Percentiles rank a stretch among this genome's conserved stretches.
Evolutionary conservation across 192 early-diverging fungal species (phyloP).

Genomic region (Linnemannia zychae): DNA sequence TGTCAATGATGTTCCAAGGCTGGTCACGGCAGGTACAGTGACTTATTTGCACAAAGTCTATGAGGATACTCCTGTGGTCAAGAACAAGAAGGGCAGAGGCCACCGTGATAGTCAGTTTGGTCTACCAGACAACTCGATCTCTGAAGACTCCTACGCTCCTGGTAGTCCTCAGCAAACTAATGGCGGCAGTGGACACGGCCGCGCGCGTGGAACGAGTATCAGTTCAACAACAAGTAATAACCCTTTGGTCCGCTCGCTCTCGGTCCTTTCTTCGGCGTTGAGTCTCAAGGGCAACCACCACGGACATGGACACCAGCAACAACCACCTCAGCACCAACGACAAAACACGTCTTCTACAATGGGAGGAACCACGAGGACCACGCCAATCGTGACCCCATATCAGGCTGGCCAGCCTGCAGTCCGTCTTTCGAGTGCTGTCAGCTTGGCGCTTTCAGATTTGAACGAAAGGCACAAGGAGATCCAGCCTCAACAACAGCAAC

Average conservation of each 20-base stretch:
- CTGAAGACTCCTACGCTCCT: neutral
- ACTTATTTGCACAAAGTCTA: conserved; percentile 58
- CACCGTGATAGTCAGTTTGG: conserved; percentile 33
- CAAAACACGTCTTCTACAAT: neutral
- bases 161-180: neutral
- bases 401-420: conserved; percentile 37
- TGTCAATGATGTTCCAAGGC: conserved; percentile 38
- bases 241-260: conserved; percentile 22
- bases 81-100: conserved; percentile 25
- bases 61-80: conserved; percentile 41
- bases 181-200: neutral
- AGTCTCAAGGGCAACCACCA: conserved; percentile 2
- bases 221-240: conserved; percentile 1
- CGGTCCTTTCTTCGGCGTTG: conserved; percentile 24
- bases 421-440: conserved; percentile 19
- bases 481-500: neutral
- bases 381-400: conserved; percentile 41
- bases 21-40: conserved; percentile 52
- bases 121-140: conserved; percentile 18
- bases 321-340: neutral
- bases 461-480: neutral
- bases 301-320: neutral
- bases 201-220: conserved; percentile 1
- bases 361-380: neutral
- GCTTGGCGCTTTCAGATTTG: conserved; percentile 7